Evolutionary conservation across 1,284 basidiomycete species (phyloP), one percentile per base, ranked within the genome.

Genomic region (Ceratorhiza oryzae-sativae): DNA sequence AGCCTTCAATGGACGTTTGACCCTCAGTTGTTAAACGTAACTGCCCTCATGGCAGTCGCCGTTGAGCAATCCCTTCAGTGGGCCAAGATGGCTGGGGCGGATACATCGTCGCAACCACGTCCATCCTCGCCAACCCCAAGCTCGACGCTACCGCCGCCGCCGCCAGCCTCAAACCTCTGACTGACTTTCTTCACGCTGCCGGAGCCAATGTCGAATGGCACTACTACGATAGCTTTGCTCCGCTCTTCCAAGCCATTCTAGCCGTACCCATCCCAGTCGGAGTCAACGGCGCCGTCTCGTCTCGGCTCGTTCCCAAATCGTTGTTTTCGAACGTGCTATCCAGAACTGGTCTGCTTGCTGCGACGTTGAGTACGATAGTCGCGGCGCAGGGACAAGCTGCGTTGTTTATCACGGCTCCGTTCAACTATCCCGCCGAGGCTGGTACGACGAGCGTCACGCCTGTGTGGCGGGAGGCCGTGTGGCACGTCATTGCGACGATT

Each of bases 81-180:
- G 62, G 41, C 53, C 59, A 67, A 32, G 71, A 59, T n/a, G 73
- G 73, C 48, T 74, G 73, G 73, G 73, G 73, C 15, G 73, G 73
- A 46, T 72, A 68, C 48, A 42, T 72, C 23, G 49, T 51, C 25
- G n/a, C 49, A 9, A 53, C 63, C 32, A 25, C 63, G 2, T 53
- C 49, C 12, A 67, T 67, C 36, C n/a, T 67, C 1, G 63, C 63
- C 9, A 67, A 67, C 39, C 63, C 63, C 23, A 18, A 23, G 6
- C 48, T 67, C 6, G 55, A 67, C 41, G 63, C 63, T 12, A 42
- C 62, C 46, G 39, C 20, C 5, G 65, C 65, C 9, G 55, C 51
- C 23, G 41, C 36, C 3, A 70, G 53, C 20, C 53, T 70, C 20
- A 58, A 58, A 34, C 53, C 51, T 8, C 39, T 70, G 3, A 70